These are phyloP conservation scores for Vigna nakashimae DNA, from an alignment of 306 rosid genomes.

Conservation along the genomic window DNA sequence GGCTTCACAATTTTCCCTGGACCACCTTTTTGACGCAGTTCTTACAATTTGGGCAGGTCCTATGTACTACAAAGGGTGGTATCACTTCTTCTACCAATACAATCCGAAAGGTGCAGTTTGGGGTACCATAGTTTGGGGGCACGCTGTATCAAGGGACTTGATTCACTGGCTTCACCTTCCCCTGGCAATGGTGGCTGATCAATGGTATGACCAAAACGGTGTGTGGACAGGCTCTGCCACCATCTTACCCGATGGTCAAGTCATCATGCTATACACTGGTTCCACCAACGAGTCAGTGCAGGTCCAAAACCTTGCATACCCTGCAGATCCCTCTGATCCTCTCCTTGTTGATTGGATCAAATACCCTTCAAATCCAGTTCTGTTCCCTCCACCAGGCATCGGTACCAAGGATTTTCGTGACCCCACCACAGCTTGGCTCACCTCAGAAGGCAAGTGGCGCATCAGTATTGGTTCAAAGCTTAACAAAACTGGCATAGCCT, in stretches of 20 bases:
- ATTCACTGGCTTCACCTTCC: slow-evolving; percentile 95
- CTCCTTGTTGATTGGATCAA: slow-evolving; percentile 77
- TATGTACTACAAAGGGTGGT: slow-evolving; percentile 85
- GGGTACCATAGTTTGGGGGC: slow-evolving; percentile 93
- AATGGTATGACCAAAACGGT: slow-evolving; percentile 83
- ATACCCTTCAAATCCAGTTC: slow-evolving; percentile 73
- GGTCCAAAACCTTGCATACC: slow-evolving; percentile 84
- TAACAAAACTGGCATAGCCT: slow-evolving; percentile 71
- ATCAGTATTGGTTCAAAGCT: slow-evolving; percentile 72
- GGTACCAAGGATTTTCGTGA: slow-evolving; percentile 75
- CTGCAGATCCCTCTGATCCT: slow-evolving; percentile 73
- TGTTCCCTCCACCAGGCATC: slow-evolving; percentile 73
- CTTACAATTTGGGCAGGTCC: slow-evolving; percentile 63
- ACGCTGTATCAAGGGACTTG: slow-evolving; percentile 81
- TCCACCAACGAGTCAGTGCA: slow-evolving; percentile 76
- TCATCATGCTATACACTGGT: slow-evolving; percentile 89
- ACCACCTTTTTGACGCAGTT: not conserved
- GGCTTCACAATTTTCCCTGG: not conserved
- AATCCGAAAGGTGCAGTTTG: slow-evolving; percentile 80
- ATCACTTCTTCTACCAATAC: slow-evolving; percentile 92
- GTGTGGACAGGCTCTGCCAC: slow-evolving; percentile 97
- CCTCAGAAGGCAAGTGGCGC: slow-evolving; percentile 83
- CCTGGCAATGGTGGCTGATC: slow-evolving; percentile 72
- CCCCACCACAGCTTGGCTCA: slow-evolving; percentile 90
- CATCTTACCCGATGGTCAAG: slow-evolving; percentile 60